Base-by-base conservation (phyloP, 2,329 filamentous ascomycete genomes). In the Elsinoe arachidis region DNA sequence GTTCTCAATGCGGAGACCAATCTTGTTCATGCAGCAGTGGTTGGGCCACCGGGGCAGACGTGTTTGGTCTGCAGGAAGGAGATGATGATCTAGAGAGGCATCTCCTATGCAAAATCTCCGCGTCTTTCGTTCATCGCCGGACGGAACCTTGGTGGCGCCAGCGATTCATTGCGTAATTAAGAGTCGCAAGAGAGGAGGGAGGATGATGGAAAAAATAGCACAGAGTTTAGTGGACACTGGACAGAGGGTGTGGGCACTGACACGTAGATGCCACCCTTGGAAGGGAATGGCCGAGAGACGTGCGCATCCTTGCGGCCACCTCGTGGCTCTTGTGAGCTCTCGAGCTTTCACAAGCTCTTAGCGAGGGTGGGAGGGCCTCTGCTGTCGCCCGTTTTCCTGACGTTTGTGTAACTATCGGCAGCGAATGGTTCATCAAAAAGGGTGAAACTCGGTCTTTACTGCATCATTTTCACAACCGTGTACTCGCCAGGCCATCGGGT, bases 1-100 rank as follows among this genome's bases (percentile, higher is more conserved):
- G 46, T 51, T 34, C 34, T 39, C 49, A 12, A 37, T 53, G 49
- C 49, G 49, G 49, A 39, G 49, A 33, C 33, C 49, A 53, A 53
- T 53, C 26, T 53, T 53, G 49, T 21, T 38, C 33, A 53, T 53
- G 49, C 49, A 53, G 49, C 34, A 21, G 49, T 19, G 49, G 34
- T 19, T 39, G 49, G 34, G 26, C 15, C 49, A 39, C 17, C 11
- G n/a, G 15, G 14, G n/a, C 33, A 53, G 38, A 53, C 49, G 49
- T 53, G 49, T 34, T 15, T 21, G 6, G 33, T 23, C 14, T 33
- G 15, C 26, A 38, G 34, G 49, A 53, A 37, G 11, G 15, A 34
- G 5, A 26, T 9, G 34, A 53, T 37, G 15, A 15, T 17, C 17
- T 34, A 15, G 14, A 37, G 41, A 10, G 19, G 41, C 19, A 19